phyloP scores from a whole-genome alignment of 164 flowering plant genomes.

The grape (Vitis vinifera) region DNA sequence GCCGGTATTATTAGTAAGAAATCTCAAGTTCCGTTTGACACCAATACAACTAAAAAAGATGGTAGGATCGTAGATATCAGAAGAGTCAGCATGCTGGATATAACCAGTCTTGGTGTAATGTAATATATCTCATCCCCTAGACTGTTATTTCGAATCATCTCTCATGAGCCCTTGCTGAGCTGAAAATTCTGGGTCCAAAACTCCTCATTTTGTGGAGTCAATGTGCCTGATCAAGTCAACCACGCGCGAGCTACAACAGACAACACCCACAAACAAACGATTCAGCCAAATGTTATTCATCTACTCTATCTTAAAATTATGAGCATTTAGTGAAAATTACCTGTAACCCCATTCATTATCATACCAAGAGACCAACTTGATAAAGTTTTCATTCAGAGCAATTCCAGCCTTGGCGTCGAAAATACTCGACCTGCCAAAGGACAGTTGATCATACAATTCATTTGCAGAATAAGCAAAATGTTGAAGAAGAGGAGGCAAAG shows the following conservation, averaged over 20 bases:
- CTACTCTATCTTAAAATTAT: background rate
- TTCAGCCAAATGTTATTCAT: background rate
- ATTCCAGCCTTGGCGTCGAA: constrained; percentile 40
- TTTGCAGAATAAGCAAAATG: background rate
- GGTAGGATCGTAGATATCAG: too few relatives aligned
- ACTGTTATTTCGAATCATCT: too few relatives aligned
- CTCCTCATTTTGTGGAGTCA: constrained; percentile 14
- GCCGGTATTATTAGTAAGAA: too few relatives aligned
- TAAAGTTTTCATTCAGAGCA: constrained; percentile 26
- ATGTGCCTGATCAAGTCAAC: constrained; percentile 28
- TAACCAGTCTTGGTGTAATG: too few relatives aligned
- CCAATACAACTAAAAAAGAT: too few relatives aligned
- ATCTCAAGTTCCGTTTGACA: too few relatives aligned
- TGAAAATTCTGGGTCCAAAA: too few relatives aligned
- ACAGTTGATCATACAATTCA: background rate
- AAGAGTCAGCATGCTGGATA: too few relatives aligned
- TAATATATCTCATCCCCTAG: too few relatives aligned
- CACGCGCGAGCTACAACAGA: constrained; percentile 25
- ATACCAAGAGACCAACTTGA: constrained; percentile 33
- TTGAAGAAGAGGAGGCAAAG: background rate
- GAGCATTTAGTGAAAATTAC: background rate
- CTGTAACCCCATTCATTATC: constrained; percentile 39
- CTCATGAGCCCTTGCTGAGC: too few relatives aligned
- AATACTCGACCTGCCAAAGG: constrained; percentile 26
- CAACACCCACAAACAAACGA: background rate